Conservation (phyloP, 305 asterid species). For the Caryopteris hybrid region DNA sequence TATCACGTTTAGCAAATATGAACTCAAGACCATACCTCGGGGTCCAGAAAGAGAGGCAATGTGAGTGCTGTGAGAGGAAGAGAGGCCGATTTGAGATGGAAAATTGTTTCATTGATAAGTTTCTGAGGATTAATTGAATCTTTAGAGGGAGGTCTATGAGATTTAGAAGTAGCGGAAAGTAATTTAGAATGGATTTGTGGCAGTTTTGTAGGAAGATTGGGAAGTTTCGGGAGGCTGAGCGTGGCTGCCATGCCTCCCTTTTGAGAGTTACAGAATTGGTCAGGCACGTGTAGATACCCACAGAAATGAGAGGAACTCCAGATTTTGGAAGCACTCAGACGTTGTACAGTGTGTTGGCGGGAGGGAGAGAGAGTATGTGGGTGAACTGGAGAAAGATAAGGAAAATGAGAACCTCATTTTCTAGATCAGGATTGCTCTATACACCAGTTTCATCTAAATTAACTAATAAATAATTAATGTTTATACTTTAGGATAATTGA, state of each 20-base stretch:
- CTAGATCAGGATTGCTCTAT: background rate
- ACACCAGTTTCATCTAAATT: too few relatives aligned
- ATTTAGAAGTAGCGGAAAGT: slow-evolving; percentile 19
- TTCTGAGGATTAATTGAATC: slow-evolving; percentile 16
- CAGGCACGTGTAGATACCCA: background rate
- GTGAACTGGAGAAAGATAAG: slow-evolving; percentile 17
- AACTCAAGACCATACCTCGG: slow-evolving; percentile 36
- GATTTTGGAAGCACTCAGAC: background rate
- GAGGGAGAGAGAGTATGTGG: background rate
- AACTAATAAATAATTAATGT: too few relatives aligned
- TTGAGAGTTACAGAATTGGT: background rate
- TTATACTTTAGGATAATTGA: background rate
- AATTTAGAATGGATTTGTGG: slow-evolving; percentile 13
- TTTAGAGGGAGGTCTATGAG: slow-evolving; percentile 9
- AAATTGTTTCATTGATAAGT: slow-evolving; percentile 14
- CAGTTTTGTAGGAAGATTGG: slow-evolving; percentile 17
- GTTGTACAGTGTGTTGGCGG: background rate
- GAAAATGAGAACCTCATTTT: slow-evolving; percentile 16
- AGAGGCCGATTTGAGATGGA: slow-evolving; percentile 41
- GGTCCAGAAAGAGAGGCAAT: slow-evolving; percentile 50
- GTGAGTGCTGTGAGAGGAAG: slow-evolving; percentile 61
- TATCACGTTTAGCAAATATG: too few relatives aligned
- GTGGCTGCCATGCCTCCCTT: slow-evolving; percentile 46
- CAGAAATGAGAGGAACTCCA: background rate
- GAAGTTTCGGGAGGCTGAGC: slow-evolving; percentile 43